These are phyloP conservation scores for Diutina pseudorugosa DNA, from an alignment of 1,139 yeast species.

Conservation along the genomic window DNA sequence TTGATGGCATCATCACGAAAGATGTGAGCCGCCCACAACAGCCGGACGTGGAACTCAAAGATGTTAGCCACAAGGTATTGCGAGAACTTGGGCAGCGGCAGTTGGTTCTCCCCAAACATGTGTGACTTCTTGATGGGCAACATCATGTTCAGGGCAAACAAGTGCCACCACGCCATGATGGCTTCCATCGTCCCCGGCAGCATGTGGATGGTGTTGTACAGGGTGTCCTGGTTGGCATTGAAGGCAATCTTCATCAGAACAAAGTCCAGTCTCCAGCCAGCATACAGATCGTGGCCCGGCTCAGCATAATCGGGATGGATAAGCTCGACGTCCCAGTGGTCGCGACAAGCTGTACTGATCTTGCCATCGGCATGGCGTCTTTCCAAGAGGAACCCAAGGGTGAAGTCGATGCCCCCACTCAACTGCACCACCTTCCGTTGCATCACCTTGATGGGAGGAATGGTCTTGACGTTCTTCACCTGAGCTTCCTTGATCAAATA, in stretches of 20 bases:
- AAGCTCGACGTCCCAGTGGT: conserved; percentile 61
- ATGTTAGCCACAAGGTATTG: conserved; percentile 30
- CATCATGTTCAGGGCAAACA: conserved; percentile 31
- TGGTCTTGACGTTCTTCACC: conserved; percentile 2
- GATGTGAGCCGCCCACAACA: conserved; percentile 29
- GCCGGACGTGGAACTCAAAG: conserved; percentile 26
- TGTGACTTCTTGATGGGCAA: conserved; percentile 29
- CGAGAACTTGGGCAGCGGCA: conserved; percentile 24
- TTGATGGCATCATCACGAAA: conserved; percentile 16
- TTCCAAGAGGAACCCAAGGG: conserved; percentile 48
- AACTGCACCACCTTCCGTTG: conserved; percentile 43
- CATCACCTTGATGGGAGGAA: conserved; percentile 13
- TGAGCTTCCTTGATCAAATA: conserved; percentile 17
- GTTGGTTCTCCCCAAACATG: conserved; percentile 25
- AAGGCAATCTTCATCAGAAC: conserved; percentile 70
- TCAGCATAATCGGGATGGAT: conserved; percentile 51
- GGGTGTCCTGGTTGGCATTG: conserved; percentile 31
- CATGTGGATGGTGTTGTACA: conserved; percentile 32
- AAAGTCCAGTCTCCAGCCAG: conserved; percentile 67
- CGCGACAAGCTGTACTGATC: conserved; percentile 12
- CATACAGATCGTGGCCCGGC: conserved; percentile 56
- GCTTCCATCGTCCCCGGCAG: conserved; percentile 28
- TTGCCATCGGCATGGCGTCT: conserved; percentile 28
- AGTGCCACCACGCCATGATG: conserved; percentile 34
- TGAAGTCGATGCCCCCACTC: conserved; percentile 49